Base-by-base conservation (phyloP, 2,329 filamentous ascomycete species). In the Stagonosporopsis tanaceti region DNA sequence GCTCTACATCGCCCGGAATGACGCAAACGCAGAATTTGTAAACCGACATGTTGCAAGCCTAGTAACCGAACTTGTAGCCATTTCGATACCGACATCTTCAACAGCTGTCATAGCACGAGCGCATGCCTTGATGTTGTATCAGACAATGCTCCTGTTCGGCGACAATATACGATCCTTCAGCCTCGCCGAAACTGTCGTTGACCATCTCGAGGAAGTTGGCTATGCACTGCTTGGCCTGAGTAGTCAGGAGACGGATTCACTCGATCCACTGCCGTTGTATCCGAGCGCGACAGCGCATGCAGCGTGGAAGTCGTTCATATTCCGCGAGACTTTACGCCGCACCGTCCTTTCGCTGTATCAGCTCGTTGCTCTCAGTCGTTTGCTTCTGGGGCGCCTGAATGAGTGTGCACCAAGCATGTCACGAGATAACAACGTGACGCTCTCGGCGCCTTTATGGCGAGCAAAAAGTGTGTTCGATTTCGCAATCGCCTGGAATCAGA, bases 251-350 rank as follows among this genome's bases (percentile, higher is more conserved):
- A 44, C 39, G 1, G 68, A 73, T 12, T 34, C 61, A 0, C 55
- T 47, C 0, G 62, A 64, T 1, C 51, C 71, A 0, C 58, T 80
- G 5, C 69, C 79, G 0, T 64, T 84, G 3, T 77, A 76, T 9
- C 73, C 77, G 0, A 77, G 78, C 1, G 76, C 74, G 8, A 48
- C 53, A 20, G 66, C 70, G 40, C 62, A 60, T 17, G 61, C 74
- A 0, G 82, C 82, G 41, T 87, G 84, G 84, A 67, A 72, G 7
- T 73, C 76, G 1, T 87, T 82, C 81, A 71, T 84, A 2, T 74
- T 85, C 20, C 78, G 84, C 11, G 84, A 87, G 65, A 85, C 83
- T 0, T 74, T 80, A 1, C 78, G 84, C 2, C 80, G 84, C 15
- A 86, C 84, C 0, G 73, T 82, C 0, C 70, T 86, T 1, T 73